phyloP scores from a whole-genome alignment of 495 filamentous ascomycete species.

The Corynascus novoguineensis region DNA sequence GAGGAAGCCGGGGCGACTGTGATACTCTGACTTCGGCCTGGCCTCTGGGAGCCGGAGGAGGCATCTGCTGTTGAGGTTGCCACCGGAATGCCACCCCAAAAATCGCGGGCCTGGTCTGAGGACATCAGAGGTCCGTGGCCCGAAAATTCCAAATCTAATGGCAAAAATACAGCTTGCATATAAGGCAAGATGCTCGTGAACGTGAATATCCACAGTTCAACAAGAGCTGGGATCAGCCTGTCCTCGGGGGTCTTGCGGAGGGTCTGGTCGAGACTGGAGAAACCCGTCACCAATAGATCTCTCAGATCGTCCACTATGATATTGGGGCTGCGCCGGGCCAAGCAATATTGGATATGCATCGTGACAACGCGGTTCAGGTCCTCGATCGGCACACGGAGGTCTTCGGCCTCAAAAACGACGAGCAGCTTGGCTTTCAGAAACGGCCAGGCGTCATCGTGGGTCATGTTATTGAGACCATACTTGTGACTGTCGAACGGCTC shows the following conservation, averaged over 20 bases:
- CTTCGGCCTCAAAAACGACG: conserved; percentile 88
- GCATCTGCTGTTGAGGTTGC: conserved; percentile 8
- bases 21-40: conserved; percentile 24
- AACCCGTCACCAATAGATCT: conserved; percentile 75
- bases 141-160: conserved; percentile 89
- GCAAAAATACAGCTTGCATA: conserved; percentile 92
- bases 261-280: conserved; percentile 76
- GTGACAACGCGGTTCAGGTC: conserved; percentile 86
- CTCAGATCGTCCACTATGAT: conserved; percentile 73
- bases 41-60: background rate
- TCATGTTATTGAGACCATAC: conserved; percentile 75
- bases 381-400: conserved; percentile 82
- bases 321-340: conserved; percentile 59
- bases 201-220: conserved; percentile 88
- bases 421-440: conserved; percentile 86
- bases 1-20: conserved; percentile 35
- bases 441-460: conserved; percentile 89
- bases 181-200: conserved; percentile 89
- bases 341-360: conserved; percentile 71
- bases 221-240: conserved; percentile 73
- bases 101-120: conserved; percentile 70
- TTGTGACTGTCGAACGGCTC: conserved; percentile 47
- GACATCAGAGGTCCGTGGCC: conserved; percentile 74
- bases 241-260: conserved; percentile 74
- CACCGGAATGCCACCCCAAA: conserved; percentile 65